Percentiles rank a stretch among this genome's conserved stretches.
Conservation (phyloP, 2,329 filamentous ascomycete species). For the Rutstroemia sp. region DNA sequence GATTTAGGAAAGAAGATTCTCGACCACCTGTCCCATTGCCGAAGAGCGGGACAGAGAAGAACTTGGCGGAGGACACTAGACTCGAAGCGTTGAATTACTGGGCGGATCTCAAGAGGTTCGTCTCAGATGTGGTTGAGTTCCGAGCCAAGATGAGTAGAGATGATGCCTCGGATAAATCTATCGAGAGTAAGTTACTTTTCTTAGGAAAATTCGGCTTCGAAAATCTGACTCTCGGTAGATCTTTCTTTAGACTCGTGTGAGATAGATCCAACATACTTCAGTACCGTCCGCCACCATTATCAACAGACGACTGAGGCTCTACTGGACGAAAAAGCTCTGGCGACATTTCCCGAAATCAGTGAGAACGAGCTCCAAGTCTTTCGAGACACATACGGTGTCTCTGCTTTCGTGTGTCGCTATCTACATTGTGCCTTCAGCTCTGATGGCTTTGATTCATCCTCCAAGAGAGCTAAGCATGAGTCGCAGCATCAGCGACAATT, state of each 20-base stretch:
- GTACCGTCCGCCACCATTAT: not conserved
- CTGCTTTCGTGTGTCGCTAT: constrained; percentile 7
- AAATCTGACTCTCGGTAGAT: not conserved
- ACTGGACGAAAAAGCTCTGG: not conserved
- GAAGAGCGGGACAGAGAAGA: not conserved
- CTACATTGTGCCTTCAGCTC: not conserved
- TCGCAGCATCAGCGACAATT: constrained; percentile 1
- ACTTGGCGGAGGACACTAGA: not conserved
- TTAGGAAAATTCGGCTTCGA: too few species aligned
- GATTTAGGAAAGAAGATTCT: not conserved
- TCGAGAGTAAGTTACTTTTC: not conserved
- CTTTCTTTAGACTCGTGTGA: not conserved
- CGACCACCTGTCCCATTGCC: not conserved
- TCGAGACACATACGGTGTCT: not conserved
- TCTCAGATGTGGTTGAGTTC: constrained; percentile 1
- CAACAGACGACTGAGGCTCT: constrained; percentile 3
- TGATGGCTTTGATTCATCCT: constrained; percentile 4
- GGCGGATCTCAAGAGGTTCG: constrained; percentile 1
- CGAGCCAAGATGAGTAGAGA: not conserved
- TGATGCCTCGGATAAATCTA: not conserved
- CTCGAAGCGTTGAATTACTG: constrained; percentile 2
- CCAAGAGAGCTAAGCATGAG: constrained; percentile 4
- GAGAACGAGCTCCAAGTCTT: not conserved
- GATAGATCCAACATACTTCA: constrained; percentile 9
- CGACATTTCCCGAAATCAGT: not conserved